Conservation (phyloP, 2,329 filamentous ascomycete genomes). For the Grosmannia serpens region DNA sequence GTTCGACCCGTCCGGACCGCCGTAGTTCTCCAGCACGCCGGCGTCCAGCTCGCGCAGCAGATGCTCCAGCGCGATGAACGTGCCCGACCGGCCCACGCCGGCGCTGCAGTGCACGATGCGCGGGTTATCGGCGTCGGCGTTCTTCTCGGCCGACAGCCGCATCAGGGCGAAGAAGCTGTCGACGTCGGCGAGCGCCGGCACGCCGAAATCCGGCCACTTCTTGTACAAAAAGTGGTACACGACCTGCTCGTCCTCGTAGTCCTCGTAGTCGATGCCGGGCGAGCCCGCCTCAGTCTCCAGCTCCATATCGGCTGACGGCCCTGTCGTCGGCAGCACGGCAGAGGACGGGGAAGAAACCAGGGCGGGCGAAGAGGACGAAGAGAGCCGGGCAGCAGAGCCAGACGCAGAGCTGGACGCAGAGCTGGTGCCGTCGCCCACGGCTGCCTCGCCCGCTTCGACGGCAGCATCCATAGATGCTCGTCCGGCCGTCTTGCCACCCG, state of each 20-base stretch:
- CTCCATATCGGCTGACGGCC: background rate
- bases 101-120: conserved; percentile 82
- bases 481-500: background rate
- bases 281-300: background rate
- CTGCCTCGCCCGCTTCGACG: too few species aligned
- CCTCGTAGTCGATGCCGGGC: conserved; percentile 12
- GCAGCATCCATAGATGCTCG: too few species aligned
- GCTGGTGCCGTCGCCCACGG: too few species aligned
- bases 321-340: background rate
- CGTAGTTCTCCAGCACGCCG: conserved; percentile 49
- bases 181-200: conserved; percentile 59
- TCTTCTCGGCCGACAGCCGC: conserved; percentile 51
- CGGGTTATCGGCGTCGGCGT: conserved; percentile 48
- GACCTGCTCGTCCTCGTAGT: conserved; percentile 41
- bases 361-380: background rate
- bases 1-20: background rate
- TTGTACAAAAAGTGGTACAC: conserved; percentile 81
- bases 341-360: background rate
- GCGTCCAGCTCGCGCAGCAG: conserved; percentile 70
- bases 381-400: background rate
- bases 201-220: conserved; percentile 82
- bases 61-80: conserved; percentile 93
- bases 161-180: conserved; percentile 59
- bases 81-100: conserved; percentile 86
- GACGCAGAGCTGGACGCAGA: too few species aligned